Percentiles rank a stretch among this genome's conserved stretches.
These are phyloP conservation scores for Simplicillium aogashimaense DNA, from an alignment of 2,329 filamentous ascomycete genomes.

Conservation along the genomic window DNA sequence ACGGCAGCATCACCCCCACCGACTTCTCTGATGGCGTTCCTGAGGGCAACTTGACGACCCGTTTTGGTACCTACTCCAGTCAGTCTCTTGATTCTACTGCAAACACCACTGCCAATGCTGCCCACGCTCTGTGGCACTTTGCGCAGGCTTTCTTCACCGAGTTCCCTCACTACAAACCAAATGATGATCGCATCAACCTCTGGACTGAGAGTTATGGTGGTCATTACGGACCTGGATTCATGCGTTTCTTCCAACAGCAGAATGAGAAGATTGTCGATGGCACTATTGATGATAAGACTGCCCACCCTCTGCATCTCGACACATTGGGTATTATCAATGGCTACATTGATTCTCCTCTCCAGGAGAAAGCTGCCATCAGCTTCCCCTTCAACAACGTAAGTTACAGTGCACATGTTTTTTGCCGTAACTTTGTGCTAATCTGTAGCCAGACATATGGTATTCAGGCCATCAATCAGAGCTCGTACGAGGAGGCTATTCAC, in stretches of 20 bases:
- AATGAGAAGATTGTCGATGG: constrained; percentile 37
- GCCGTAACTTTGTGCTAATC: neutral
- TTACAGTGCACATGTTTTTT: neutral
- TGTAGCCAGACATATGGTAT: constrained; percentile 42
- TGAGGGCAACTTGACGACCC: constrained; percentile 24
- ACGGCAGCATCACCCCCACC: constrained; percentile 29
- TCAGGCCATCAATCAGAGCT: constrained; percentile 39
- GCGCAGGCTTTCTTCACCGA: constrained; percentile 48
- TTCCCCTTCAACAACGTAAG: constrained; percentile 52
- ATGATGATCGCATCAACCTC: constrained; percentile 47
- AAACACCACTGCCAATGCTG: constrained; percentile 45
- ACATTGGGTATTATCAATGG: constrained; percentile 64
- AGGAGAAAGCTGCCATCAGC: constrained; percentile 43
- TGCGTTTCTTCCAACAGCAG: constrained; percentile 47
- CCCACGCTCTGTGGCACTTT: constrained; percentile 54
- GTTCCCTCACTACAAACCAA: constrained; percentile 49
- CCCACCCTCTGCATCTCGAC: constrained; percentile 41
- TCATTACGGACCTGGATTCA: constrained; percentile 57
- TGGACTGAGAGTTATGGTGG: constrained; percentile 63
- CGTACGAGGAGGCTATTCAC: constrained; percentile 16
- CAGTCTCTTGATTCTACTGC: constrained; percentile 17
- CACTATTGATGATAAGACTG: constrained; percentile 24
- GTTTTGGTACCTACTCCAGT: constrained; percentile 22
- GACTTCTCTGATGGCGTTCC: constrained; percentile 26
- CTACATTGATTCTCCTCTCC: constrained; percentile 52